Conservation (phyloP, 2,329 filamentous ascomycete species). For the Plenodomus biglobosus region DNA sequence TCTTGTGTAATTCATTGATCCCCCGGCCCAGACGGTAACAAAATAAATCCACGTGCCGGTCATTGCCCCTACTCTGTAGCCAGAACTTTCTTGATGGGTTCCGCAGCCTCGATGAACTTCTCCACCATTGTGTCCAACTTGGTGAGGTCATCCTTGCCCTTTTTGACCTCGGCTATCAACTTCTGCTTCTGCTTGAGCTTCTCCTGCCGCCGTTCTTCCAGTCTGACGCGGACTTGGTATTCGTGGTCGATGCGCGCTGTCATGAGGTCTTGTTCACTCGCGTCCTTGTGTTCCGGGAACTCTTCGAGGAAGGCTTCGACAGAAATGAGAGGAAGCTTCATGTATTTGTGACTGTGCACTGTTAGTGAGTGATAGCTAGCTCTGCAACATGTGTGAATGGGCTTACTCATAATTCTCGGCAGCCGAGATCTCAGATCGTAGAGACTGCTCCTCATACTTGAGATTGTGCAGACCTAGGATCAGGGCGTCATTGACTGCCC, state of each 20-base stretch:
- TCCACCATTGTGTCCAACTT: constrained; percentile 91
- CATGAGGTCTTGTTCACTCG: constrained; percentile 80
- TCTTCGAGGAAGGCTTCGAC: constrained; percentile 76
- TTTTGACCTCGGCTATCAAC: constrained; percentile 78
- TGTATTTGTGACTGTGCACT: constrained; percentile 74
- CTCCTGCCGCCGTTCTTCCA: constrained; percentile 78
- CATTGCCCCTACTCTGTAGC: constrained; percentile 62
- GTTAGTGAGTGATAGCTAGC: constrained; percentile 6
- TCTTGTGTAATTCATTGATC: too few species aligned
- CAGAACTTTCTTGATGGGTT: constrained; percentile 83
- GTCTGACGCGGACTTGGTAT: constrained; percentile 74
- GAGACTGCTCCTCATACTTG: constrained; percentile 91
- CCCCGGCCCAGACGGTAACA: too few species aligned
- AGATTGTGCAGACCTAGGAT: constrained; percentile 94
- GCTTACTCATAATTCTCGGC: constrained; percentile 91
- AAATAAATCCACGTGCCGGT: too few species aligned
- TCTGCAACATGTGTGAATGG: background rate
- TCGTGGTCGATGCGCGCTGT: constrained; percentile 90
- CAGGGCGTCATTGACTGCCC: constrained; percentile 86
- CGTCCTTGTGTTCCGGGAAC: constrained; percentile 72
- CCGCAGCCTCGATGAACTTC: constrained; percentile 88
- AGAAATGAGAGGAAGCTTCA: constrained; percentile 79
- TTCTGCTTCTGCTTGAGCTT: constrained; percentile 65
- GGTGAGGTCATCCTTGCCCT: constrained; percentile 87
- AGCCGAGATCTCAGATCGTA: constrained; percentile 84